phyloP scores from a whole-genome alignment of 495 filamentous ascomycete species.

The Lineolata rhizophorae region DNA sequence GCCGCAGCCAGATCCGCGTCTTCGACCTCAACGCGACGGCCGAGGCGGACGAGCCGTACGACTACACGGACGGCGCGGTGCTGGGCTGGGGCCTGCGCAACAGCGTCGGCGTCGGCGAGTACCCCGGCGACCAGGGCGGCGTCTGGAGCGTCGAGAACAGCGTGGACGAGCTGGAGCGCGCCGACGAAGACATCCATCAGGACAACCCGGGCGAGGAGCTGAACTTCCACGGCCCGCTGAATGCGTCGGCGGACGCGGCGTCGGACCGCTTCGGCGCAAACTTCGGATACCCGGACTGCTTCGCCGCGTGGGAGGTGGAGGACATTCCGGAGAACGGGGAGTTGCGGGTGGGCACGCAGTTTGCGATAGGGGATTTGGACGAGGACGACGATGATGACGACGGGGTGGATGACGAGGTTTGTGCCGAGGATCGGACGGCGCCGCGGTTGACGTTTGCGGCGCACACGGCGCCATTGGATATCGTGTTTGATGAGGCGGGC shows the following conservation, averaged over 20 bases:
- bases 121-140: conserved; percentile 26
- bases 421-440: conserved; percentile 8
- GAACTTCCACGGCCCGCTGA: conserved; percentile 45
- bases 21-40: conserved; percentile 32
- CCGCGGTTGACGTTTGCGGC: conserved; percentile 18
- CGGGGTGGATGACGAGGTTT: conserved; percentile 16
- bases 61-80: conserved; percentile 30
- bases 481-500: conserved; percentile 17
- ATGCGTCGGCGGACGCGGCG: conserved; percentile 20
- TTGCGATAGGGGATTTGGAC: no score
- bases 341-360: conserved; percentile 27
- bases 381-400: conserved; percentile 13
- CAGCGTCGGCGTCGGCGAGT: conserved; percentile 41
- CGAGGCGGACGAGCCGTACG: conserved; percentile 20
- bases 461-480: conserved; percentile 20
- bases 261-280: conserved; percentile 32
- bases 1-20: conserved; percentile 40
- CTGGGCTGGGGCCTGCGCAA: conserved; percentile 57
- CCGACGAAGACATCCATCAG: conserved; percentile 36
- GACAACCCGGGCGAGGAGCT: conserved; percentile 58
- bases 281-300: conserved; percentile 49
- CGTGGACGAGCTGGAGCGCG: conserved; percentile 36
- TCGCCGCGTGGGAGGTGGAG: conserved; percentile 34
- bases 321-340: conserved; percentile 25
- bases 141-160: conserved; percentile 57